A percentile compares a stretch with the other conserved stretches of the same genome.
Conservation (phyloP, 1,139 yeast genomes). For the Saccharomyces hybrid region DNA sequence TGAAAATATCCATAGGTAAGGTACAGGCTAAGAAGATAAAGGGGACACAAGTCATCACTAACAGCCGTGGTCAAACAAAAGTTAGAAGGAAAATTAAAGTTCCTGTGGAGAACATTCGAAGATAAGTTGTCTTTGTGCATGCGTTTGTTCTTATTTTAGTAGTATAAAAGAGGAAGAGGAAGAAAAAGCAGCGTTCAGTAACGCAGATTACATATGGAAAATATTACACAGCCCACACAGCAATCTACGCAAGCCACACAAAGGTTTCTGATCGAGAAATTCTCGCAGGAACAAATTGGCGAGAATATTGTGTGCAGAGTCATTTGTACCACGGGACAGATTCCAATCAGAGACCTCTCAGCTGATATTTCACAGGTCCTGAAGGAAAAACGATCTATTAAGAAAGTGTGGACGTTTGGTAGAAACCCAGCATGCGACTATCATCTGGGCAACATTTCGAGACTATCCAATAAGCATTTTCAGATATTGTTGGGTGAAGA, state of each 20-base stretch:
- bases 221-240: slow-evolving; percentile 44
- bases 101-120: background rate
- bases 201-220: slow-evolving; percentile 13
- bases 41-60: background rate
- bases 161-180: background rate
- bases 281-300: slow-evolving; percentile 36
- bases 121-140: background rate
- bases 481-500: slow-evolving; percentile 52
- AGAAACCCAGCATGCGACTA: slow-evolving; percentile 61
- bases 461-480: slow-evolving; percentile 76
- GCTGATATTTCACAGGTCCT: slow-evolving; percentile 33
- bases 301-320: slow-evolving; percentile 44
- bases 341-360: slow-evolving; percentile 39
- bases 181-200: background rate
- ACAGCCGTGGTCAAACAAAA: background rate
- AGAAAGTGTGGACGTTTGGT: slow-evolving; percentile 68
- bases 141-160: background rate
- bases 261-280: slow-evolving; percentile 33
- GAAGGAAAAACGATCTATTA: slow-evolving; percentile 21
- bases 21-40: background rate
- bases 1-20: background rate
- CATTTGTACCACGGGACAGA: slow-evolving; percentile 64
- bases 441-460: slow-evolving; percentile 51
- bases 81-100: background rate
- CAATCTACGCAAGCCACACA: slow-evolving; percentile 60